Conservation (phyloP, 2,329 filamentous ascomycete genomes). For the Dothidotthia symphoricarpi region DNA sequence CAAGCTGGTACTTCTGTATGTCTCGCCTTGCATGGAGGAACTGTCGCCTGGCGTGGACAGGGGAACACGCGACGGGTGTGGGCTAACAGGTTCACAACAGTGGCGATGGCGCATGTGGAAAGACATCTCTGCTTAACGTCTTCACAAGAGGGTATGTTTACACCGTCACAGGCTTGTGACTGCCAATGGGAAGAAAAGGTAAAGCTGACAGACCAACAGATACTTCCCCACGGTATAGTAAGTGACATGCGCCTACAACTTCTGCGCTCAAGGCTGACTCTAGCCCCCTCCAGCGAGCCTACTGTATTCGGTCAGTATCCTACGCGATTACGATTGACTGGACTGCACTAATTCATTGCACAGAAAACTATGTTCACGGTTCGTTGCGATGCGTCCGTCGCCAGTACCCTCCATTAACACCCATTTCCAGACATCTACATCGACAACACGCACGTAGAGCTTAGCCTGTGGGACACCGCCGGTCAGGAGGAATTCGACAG, state of each 20-base stretch:
- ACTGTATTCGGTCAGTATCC: slow-evolving; percentile 72
- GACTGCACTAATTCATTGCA: slow-evolving; percentile 19
- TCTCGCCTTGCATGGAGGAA: slow-evolving; percentile 29
- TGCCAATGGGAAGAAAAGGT: neutral
- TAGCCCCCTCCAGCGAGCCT: slow-evolving; percentile 62
- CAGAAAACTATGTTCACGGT: slow-evolving; percentile 98
- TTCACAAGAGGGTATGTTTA: slow-evolving; percentile 86
- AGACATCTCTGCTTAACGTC: slow-evolving; percentile 95
- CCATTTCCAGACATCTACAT: slow-evolving; percentile 81
- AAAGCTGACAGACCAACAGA: slow-evolving; percentile 44
- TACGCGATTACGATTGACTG: neutral
- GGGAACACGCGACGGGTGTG: slow-evolving; percentile 17
- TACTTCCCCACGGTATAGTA: slow-evolving; percentile 97
- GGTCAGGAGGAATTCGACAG: slow-evolving; percentile 99
- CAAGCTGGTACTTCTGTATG: slow-evolving; percentile 91
- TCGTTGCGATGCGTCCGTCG: slow-evolving; percentile 34
- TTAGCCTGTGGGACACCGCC: slow-evolving; percentile 97
- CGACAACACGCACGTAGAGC: slow-evolving; percentile 92
- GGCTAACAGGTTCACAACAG: slow-evolving; percentile 49
- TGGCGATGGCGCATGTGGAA: slow-evolving; percentile 93
- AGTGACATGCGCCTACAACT: slow-evolving; percentile 35
- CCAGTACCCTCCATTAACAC: slow-evolving; percentile 7
- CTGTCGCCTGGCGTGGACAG: slow-evolving; percentile 12
- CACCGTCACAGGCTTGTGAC: neutral
- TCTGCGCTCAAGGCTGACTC: slow-evolving; percentile 18